Evolutionary conservation across 2,329 filamentous ascomycete species (phyloP).

Genomic region (Apiospora aurea): DNA sequence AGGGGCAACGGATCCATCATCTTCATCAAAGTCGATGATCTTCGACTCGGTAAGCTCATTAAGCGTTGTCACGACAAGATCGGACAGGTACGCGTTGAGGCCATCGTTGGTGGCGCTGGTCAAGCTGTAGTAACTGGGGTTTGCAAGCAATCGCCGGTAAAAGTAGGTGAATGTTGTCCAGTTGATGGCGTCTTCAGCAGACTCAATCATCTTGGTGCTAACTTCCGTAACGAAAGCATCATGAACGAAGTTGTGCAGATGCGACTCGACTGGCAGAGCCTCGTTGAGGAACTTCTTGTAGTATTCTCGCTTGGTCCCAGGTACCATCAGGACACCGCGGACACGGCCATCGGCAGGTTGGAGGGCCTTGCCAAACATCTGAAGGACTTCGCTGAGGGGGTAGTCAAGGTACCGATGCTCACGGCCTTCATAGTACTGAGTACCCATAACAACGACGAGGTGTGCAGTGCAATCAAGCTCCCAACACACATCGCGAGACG

Average conservation of each 20-base stretch:
- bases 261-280: slow-evolving; percentile 92
- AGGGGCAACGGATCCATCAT: slow-evolving; percentile 87
- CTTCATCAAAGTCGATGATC: slow-evolving; percentile 94
- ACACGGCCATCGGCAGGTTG: slow-evolving; percentile 81
- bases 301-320: slow-evolving; percentile 92
- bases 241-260: slow-evolving; percentile 88
- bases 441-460: slow-evolving; percentile 95
- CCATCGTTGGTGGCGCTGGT: slow-evolving; percentile 89
- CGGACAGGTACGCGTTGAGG: slow-evolving; percentile 91
- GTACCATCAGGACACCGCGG: slow-evolving; percentile 95
- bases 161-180: slow-evolving; percentile 99
- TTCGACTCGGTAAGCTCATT: slow-evolving; percentile 91
- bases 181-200: slow-evolving; percentile 95
- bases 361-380: slow-evolving; percentile 97
- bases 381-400: slow-evolving; percentile 88
- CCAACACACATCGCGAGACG: slow-evolving; percentile 90
- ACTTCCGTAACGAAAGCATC: slow-evolving; percentile 98
- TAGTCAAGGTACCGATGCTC: slow-evolving; percentile 99
- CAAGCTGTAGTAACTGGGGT: slow-evolving; percentile 95
- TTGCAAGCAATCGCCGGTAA: slow-evolving; percentile 91
- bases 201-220: slow-evolving; percentile 93
- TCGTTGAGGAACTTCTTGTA: slow-evolving; percentile 99
- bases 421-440: slow-evolving; percentile 94
- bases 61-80: slow-evolving; percentile 90
- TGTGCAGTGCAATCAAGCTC: slow-evolving; percentile 89